These are phyloP conservation scores for Heracleum sosnowskyi DNA, from an alignment of 129 eudicot species.

Conservation along the genomic window DNA sequence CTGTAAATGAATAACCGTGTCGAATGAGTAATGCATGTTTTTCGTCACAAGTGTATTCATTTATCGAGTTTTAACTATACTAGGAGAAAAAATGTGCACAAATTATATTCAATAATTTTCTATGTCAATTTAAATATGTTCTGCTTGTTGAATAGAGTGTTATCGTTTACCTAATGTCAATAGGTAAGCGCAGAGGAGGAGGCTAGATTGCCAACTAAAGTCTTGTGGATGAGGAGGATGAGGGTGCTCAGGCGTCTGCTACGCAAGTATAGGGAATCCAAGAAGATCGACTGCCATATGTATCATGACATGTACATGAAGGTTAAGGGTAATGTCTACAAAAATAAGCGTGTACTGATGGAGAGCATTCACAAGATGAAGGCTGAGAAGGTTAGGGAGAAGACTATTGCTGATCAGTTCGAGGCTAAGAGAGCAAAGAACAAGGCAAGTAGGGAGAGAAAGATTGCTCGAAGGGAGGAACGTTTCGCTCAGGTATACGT, in stretches of 20 bases:
- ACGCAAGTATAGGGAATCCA: too few relatives aligned
- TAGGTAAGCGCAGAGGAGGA: slow-evolving; percentile 96
- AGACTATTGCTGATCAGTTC: slow-evolving; percentile 74
- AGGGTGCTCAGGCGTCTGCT: too few relatives aligned
- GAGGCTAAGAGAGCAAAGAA: slow-evolving; percentile 97
- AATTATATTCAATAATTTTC: too few relatives aligned
- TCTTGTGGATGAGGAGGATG: slow-evolving; percentile 9
- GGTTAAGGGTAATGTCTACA: slow-evolving; percentile 90
- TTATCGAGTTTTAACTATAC: too few relatives aligned
- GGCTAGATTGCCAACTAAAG: slow-evolving; percentile 84
- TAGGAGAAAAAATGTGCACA: too few relatives aligned
- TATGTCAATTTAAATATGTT: neutral
- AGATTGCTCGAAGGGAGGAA: slow-evolving; percentile 83
- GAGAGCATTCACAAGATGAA: slow-evolving; percentile 90
- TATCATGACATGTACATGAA: slow-evolving; percentile 98
- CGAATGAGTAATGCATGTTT: too few relatives aligned
- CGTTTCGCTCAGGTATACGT: slow-evolving; percentile 65
- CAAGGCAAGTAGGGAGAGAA: slow-evolving; percentile 96
- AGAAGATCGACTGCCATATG: slow-evolving; percentile 25
- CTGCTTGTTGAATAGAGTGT: neutral
- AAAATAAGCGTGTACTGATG: slow-evolving; percentile 89
- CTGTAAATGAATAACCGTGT: too few relatives aligned
- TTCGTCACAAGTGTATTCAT: too few relatives aligned
- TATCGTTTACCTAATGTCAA: neutral
- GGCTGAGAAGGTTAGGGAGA: slow-evolving; percentile 98